These are phyloP conservation scores for Microsporum ferrugineum DNA, from an alignment of 2,329 filamentous ascomycete species.

Conservation along the genomic window DNA sequence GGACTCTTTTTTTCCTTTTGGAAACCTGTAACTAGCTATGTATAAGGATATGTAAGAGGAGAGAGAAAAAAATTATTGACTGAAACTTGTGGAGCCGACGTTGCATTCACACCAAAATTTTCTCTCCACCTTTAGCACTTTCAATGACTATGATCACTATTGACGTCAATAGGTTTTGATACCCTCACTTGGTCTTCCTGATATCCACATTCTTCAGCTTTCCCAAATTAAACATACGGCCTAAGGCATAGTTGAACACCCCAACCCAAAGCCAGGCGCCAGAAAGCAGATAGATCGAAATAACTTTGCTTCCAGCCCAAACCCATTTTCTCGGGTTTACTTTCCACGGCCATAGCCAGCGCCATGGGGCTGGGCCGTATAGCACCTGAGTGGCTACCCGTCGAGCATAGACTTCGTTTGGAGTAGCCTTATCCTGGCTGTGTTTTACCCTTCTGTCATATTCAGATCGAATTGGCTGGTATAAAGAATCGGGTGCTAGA, in stretches of 20 bases:
- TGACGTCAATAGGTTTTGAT: not conserved
- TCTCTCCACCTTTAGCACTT: too few relatives aligned
- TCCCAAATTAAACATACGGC: constrained; percentile 42
- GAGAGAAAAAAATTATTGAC: not conserved
- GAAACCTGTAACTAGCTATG: not conserved
- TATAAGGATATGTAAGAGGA: constrained; percentile 1
- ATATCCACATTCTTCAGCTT: constrained; percentile 27
- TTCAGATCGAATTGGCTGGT: constrained; percentile 41
- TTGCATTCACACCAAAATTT: too few relatives aligned
- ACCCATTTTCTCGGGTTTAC: constrained; percentile 29
- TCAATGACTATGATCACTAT: too few relatives aligned
- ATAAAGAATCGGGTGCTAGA: constrained; percentile 40
- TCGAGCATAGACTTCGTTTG: constrained; percentile 43
- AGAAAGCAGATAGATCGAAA: constrained; percentile 42
- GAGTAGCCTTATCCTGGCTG: constrained; percentile 44
- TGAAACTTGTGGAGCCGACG: not conserved
- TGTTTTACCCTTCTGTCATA: constrained; percentile 43
- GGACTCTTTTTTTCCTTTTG: not conserved
- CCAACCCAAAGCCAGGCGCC: constrained; percentile 38
- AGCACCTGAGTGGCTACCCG: constrained; percentile 45
- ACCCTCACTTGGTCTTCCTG: not conserved
- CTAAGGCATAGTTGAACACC: constrained; percentile 30
- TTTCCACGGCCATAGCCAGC: constrained; percentile 41
- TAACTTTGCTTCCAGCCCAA: constrained; percentile 37
- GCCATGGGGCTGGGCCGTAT: constrained; percentile 33